These are phyloP conservation scores for Acorus calamus DNA, from an alignment of 106 monocot species.

Conservation along the genomic window DNA sequence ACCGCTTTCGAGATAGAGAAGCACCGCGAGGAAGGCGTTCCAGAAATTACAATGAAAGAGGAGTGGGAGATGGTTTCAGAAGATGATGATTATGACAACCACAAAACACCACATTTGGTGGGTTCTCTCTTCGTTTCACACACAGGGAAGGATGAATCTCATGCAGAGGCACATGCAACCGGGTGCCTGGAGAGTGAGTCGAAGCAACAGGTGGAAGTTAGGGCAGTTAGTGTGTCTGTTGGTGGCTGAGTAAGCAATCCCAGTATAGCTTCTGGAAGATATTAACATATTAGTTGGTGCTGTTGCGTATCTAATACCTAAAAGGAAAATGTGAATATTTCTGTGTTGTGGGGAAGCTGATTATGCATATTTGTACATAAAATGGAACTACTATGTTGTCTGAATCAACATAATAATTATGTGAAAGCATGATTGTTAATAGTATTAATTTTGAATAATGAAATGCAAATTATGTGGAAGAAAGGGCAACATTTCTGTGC, in stretches of 20 bases:
- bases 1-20: slow-evolving; percentile 47
- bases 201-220: slow-evolving; percentile 21
- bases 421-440: too few relatives aligned
- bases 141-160: slow-evolving; percentile 11
- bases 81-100: background rate
- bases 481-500: too few relatives aligned
- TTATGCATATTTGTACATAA: too few relatives aligned
- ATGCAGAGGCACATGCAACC: slow-evolving; percentile 15
- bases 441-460: too few relatives aligned
- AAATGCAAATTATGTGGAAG: too few relatives aligned
- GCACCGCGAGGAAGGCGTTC: slow-evolving; percentile 15
- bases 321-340: too few relatives aligned
- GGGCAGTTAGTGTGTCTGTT: slow-evolving; percentile 27
- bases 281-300: background rate
- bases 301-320: too few relatives aligned
- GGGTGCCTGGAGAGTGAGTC: slow-evolving; percentile 15
- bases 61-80: slow-evolving; percentile 45
- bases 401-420: too few relatives aligned
- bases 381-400: too few relatives aligned
- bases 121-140: slow-evolving; percentile 8
- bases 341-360: too few relatives aligned
- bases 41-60: slow-evolving; percentile 31
- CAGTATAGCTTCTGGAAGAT: background rate
- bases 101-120: slow-evolving; percentile 6
- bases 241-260: background rate